Conservation (phyloP, 1,284 basidiomycete genomes). For the Ustilago shanxiensis region DNA sequence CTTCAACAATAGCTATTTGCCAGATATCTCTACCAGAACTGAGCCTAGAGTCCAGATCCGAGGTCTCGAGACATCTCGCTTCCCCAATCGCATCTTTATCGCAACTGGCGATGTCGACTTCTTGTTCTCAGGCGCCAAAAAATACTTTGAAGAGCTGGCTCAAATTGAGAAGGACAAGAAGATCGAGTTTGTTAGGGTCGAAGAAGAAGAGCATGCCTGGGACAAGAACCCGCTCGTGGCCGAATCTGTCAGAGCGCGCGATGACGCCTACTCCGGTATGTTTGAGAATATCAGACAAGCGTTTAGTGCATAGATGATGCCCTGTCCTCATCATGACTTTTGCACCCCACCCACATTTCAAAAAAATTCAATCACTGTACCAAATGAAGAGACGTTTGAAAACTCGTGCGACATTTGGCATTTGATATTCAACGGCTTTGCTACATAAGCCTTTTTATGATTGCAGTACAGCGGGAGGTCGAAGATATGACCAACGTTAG, state of each 20-base stretch:
- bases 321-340: not conserved
- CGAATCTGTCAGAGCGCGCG: constrained; percentile 34
- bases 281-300: constrained; percentile 28
- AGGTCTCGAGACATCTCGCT: constrained; percentile 36
- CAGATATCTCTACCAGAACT: constrained; percentile 13
- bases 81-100: constrained; percentile 49
- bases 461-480: not conserved
- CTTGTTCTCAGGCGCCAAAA: constrained; percentile 42
- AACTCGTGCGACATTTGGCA: too few relatives aligned
- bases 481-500: constrained; percentile 16
- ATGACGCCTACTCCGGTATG: constrained; percentile 31
- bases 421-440: too few relatives aligned
- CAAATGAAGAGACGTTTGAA: too few relatives aligned
- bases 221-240: constrained; percentile 54
- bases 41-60: constrained; percentile 44
- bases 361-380: too few relatives aligned
- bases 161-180: constrained; percentile 32
- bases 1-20: constrained; percentile 58
- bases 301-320: constrained; percentile 10
- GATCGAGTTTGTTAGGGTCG: constrained; percentile 42
- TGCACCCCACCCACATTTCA: not conserved
- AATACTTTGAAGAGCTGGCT: constrained; percentile 47
- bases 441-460: too few relatives aligned
- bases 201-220: constrained; percentile 60
- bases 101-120: constrained; percentile 55